Conservation (phyloP, 768 basidiomycete genomes). For the Astraeus odoratus region DNA sequence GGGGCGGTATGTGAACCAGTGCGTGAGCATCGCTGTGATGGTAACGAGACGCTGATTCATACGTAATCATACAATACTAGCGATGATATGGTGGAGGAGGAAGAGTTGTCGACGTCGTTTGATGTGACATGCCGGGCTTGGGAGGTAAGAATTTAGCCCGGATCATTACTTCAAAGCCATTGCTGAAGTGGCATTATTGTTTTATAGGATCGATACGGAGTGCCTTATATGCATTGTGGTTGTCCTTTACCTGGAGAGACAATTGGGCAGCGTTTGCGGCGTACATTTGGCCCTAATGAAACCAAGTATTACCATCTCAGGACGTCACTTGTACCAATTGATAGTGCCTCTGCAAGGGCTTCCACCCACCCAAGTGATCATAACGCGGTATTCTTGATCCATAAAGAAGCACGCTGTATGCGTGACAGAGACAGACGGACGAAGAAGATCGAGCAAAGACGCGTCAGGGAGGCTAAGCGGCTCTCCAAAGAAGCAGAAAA, state of each 20-base stretch:
- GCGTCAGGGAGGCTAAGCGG: conserved; percentile 24
- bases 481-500: too few relatives aligned
- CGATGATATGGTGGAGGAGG: conserved; percentile 48
- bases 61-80: too few relatives aligned
- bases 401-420: conserved; percentile 18
- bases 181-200: too few relatives aligned
- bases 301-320: conserved; percentile 2
- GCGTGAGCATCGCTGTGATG: too few relatives aligned
- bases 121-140: conserved; percentile 46
- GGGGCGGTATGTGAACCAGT: conserved; percentile 50
- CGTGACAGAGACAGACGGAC: conserved; percentile 15
- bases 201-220: conserved; percentile 38
- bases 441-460: conserved; percentile 20
- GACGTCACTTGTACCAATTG: not conserved
- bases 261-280: conserved; percentile 38
- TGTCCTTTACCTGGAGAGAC: conserved; percentile 44
- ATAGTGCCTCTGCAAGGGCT: conserved; percentile 24
- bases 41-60: not conserved
- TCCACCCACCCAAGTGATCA: conserved; percentile 51
- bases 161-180: too few relatives aligned
- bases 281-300: conserved; percentile 12
- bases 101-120: conserved; percentile 36
- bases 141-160: conserved; percentile 32
- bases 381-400: conserved; percentile 35
- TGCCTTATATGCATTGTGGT: conserved; percentile 53